Evolutionary conservation across 2,329 filamentous ascomycete species (phyloP).

Genomic region (Elsinoe ampelina): DNA sequence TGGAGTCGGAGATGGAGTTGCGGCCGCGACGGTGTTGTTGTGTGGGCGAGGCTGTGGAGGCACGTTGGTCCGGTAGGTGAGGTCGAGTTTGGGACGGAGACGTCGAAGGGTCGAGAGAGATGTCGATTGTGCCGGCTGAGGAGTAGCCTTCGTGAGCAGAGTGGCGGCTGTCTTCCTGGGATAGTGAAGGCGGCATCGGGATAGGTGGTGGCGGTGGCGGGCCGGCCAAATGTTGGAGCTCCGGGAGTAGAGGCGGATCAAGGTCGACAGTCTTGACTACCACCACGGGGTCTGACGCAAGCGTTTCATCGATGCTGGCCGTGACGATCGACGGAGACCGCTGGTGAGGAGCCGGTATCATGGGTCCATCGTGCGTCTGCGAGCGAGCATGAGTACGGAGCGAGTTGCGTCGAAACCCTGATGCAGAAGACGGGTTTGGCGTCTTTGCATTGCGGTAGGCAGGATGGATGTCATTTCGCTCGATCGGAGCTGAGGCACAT

Average conservation of each 20-base stretch:
- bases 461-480: conserved; percentile 27
- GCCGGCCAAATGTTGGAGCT: conserved; percentile 51
- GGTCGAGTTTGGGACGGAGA: conserved; percentile 25
- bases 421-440: conserved; percentile 20
- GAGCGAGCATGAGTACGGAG: conserved; percentile 31
- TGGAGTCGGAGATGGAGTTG: conserved; percentile 49
- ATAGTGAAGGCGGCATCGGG: conserved; percentile 21
- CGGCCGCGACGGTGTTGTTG: conserved; percentile 44
- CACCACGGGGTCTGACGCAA: conserved; percentile 37
- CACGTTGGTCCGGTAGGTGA: conserved; percentile 2
- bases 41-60: conserved; percentile 23
- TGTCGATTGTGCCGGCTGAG: conserved; percentile 10
- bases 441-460: conserved; percentile 29
- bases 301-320: conserved; percentile 46
- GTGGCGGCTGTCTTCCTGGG: background rate
- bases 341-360: conserved; percentile 16
- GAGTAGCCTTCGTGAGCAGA: background rate
- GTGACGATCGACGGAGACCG: conserved; percentile 32
- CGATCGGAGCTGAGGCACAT: conserved; percentile 38
- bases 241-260: conserved; percentile 41
- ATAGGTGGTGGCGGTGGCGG: conserved; percentile 38
- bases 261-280: conserved; percentile 29
- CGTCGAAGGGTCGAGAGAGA: conserved; percentile 22
- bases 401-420: conserved; percentile 29
- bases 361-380: conserved; percentile 34